Evolutionary conservation across 805 yeast genomes (phyloP).

Genomic region (Lachancea thermotolerans): DNA sequence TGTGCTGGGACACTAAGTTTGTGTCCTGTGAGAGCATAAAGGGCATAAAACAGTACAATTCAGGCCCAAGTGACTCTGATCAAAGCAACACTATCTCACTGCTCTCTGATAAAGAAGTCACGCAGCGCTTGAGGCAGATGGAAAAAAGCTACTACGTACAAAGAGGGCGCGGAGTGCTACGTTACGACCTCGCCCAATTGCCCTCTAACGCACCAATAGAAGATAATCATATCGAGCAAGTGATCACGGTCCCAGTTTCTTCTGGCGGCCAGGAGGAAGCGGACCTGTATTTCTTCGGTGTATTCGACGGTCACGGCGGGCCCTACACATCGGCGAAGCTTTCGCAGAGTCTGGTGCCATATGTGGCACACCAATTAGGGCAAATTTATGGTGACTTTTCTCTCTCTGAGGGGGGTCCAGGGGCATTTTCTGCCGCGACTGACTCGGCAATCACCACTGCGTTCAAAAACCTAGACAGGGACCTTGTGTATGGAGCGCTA

Average conservation of each 20-base stretch:
- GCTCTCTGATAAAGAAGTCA: slow-evolving; percentile 64
- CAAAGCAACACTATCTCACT: slow-evolving; percentile 33
- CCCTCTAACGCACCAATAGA: slow-evolving; percentile 92
- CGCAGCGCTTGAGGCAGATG: slow-evolving; percentile 55
- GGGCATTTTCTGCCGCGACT: slow-evolving; percentile 57
- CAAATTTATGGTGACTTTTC: slow-evolving; percentile 37
- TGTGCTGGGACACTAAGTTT: slow-evolving; percentile 3
- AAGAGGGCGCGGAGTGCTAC: slow-evolving; percentile 77
- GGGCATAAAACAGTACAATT: slow-evolving; percentile 20
- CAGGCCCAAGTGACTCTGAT: slow-evolving; percentile 6
- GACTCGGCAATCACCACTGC: slow-evolving; percentile 79
- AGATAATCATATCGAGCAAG: slow-evolving; percentile 83
- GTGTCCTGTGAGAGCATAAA: slow-evolving; percentile 24
- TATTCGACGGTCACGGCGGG: slow-evolving; percentile 96
- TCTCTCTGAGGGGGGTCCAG: slow-evolving; percentile 16
- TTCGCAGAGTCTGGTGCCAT: slow-evolving; percentile 68
- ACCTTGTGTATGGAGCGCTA: slow-evolving; percentile 71
- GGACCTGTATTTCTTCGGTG: slow-evolving; percentile 94
- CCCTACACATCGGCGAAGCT: slow-evolving; percentile 87
- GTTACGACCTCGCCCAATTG: slow-evolving; percentile 86
- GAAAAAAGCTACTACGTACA: slow-evolving; percentile 79
- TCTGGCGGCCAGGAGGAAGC: slow-evolving; percentile 29
- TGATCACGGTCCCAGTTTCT: slow-evolving; percentile 59
- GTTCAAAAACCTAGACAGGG: slow-evolving; percentile 76
- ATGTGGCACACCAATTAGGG: slow-evolving; percentile 72